Evolutionary conservation across 306 rosid genomes (phyloP).

Genomic region (Inga leiocalycina): DNA sequence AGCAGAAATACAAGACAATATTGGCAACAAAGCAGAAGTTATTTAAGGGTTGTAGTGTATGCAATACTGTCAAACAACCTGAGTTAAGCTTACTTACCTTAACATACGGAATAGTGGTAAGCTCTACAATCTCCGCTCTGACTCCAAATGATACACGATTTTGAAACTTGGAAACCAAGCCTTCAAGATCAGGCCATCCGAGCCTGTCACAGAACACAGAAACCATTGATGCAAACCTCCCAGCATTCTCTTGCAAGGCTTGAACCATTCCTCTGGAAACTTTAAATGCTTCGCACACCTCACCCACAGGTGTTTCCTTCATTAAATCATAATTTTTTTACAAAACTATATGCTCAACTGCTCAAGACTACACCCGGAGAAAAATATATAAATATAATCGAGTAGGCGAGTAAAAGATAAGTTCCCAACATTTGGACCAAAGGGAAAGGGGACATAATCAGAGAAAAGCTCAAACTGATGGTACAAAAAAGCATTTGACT

Average conservation of each 20-base stretch:
- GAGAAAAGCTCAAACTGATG: background rate
- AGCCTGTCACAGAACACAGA: slow-evolving; percentile 94
- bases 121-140: slow-evolving; percentile 93
- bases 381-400: background rate
- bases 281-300: slow-evolving; percentile 87
- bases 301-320: slow-evolving; percentile 88
- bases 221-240: slow-evolving; percentile 98
- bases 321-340: slow-evolving; percentile 25
- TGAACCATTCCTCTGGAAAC: slow-evolving; percentile 99
- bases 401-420: background rate
- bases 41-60: slow-evolving; percentile 20
- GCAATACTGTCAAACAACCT: slow-evolving; percentile 19
- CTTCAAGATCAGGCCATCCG: slow-evolving; percentile 95
- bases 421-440: background rate
- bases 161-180: slow-evolving; percentile 89
- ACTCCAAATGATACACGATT: slow-evolving; percentile 97
- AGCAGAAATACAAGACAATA: slow-evolving; percentile 11
- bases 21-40: slow-evolving; percentile 20
- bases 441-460: background rate
- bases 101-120: slow-evolving; percentile 86
- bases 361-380: slow-evolving; percentile 3
- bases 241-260: slow-evolving; percentile 95
- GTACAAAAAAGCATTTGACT: background rate
- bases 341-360: slow-evolving; percentile 6
- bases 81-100: slow-evolving; percentile 50